Base-by-base conservation (phyloP, 805 yeast species). In the Teunomyces pallodes region DNA sequence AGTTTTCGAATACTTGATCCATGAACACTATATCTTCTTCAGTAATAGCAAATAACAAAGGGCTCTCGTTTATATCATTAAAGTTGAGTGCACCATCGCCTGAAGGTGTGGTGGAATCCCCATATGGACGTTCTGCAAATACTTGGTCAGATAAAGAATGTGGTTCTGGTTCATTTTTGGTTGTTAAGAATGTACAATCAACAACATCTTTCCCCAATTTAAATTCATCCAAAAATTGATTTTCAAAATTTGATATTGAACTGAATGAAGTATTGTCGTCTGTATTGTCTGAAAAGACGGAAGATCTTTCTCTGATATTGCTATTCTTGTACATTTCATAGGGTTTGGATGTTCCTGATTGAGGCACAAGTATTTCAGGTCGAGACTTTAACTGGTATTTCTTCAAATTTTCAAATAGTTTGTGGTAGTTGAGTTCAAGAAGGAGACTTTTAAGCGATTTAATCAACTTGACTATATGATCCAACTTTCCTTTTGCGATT, bases 401-500 rank as follows among this genome's bases (percentile, higher is more conserved):
- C 38, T 13, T 38, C 38, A 36, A 47, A 13, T 43, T 50, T 17
- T 24, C 44, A 33, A 49, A 31, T 7, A 49, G 24, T 16, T 17
- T 41, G 33, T 42, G 49, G 30, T 36, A 41, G 8, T 27, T 35
- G 14, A 32, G 26, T 6, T 20, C 39, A 3, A n/a, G 12, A 14
- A 51, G 42, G 4, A 43, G 17, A 5, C 27, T 42, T 10, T 29
- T 33, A n/a, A 48, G 46, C 10, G 41, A 27, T 10, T 16, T 26
- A 7, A 52, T 27, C 27, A 58, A 48, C 24, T 47, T 48, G 3
- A 50, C 26, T 6, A 59, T 33, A 35, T 55, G 60, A 26, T 36
- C 31, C 14, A 57, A 38, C 36, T 57, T 56, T 5, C 62, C 64
- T 20, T 48, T 53, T 3, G 66, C 64, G 26, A 62, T 52, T 33